Evolutionary conservation across 225 moss, liverwort and hornwort species (phyloP).

Genomic region (Thuidium tamariscinum): DNA sequence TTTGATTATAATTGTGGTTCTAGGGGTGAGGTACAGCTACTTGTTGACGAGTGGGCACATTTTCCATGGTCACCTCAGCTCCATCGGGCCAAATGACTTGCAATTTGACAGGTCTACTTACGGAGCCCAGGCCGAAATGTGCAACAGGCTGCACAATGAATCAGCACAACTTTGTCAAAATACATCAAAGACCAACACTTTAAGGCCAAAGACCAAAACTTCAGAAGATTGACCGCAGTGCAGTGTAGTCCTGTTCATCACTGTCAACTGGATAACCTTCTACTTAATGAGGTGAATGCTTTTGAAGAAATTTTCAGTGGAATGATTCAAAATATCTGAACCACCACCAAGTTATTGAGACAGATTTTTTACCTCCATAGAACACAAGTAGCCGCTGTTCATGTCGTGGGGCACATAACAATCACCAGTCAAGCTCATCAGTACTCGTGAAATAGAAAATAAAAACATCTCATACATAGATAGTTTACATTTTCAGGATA

Average conservation of each 20-base stretch:
- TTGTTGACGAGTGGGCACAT: constrained; percentile 23
- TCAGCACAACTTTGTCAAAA: background rate
- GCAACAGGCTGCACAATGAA: constrained; percentile 64
- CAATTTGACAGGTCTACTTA: constrained; percentile 33
- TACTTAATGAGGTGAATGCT: background rate
- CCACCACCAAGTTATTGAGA: background rate
- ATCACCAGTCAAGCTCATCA: background rate
- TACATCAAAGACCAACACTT: background rate
- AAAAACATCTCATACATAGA: background rate
- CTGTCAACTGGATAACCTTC: background rate
- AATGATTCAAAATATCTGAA: background rate
- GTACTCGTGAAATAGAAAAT: background rate
- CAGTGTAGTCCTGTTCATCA: background rate
- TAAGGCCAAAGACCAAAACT: too few relatives aligned
- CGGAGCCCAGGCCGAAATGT: constrained; percentile 73
- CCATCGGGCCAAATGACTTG: constrained; percentile 72
- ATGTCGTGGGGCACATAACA: background rate
- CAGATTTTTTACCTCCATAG: constrained; percentile 65
- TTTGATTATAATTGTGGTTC: background rate
- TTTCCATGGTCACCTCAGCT: constrained; percentile 22
- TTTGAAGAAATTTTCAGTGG: background rate
- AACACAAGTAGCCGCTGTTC: constrained; percentile 83
- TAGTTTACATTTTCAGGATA: background rate
- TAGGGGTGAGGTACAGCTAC: constrained; percentile 49
- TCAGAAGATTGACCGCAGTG: background rate